Evolutionary conservation across 2,329 filamentous ascomycete species (phyloP), one percentile per base, ranked within the genome.

Genomic region (Aspergillus fructus): DNA sequence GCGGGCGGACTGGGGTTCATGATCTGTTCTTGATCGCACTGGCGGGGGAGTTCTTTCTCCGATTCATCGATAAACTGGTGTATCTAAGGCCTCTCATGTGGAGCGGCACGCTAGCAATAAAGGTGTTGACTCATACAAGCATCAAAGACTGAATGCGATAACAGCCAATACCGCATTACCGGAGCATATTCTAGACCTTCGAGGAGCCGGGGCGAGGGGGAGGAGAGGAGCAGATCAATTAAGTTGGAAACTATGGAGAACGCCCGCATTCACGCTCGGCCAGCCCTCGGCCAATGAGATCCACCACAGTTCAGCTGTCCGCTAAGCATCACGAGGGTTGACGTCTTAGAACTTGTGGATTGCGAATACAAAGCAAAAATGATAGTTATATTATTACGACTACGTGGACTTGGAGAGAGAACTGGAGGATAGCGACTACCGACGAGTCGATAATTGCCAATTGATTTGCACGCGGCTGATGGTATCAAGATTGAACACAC

Each of bases 1-100:
- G 55, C 60, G 42, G 61, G 55, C 53, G 60, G 51, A 53, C 53
- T 65, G 39, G 61, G 33, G 52, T 62, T 62, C 63, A 68, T 67
- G 52, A 53, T 65, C 55, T 56, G 52, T 53, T 49, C 55, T 66
- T 53, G 50, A 49, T 59, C 54, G 53, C 48, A 58, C 62, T 60
- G 61, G 63, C 63, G 65, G 64, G 63, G 55, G 37, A 55, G 39
- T 41, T 53, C 43, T 65, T 55, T 52, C 49, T 60, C 55, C 53
- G 56, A 57, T 56, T 59, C 63, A 63, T 61, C 46, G 61, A 63
- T 51, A 49, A 55, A 47, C 47, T 46, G 42, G 42, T 45, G 24
- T 51, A 24, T 42, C 12, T 33, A 43, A 53, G 49, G 39, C 42
- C 58, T 49, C 50, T 64, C 59, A 64, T 58, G 55, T 43, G 52